Evolutionary conservation across 2,329 filamentous ascomycete species (phyloP).

Genomic region (Pseudonectria foliicola): DNA sequence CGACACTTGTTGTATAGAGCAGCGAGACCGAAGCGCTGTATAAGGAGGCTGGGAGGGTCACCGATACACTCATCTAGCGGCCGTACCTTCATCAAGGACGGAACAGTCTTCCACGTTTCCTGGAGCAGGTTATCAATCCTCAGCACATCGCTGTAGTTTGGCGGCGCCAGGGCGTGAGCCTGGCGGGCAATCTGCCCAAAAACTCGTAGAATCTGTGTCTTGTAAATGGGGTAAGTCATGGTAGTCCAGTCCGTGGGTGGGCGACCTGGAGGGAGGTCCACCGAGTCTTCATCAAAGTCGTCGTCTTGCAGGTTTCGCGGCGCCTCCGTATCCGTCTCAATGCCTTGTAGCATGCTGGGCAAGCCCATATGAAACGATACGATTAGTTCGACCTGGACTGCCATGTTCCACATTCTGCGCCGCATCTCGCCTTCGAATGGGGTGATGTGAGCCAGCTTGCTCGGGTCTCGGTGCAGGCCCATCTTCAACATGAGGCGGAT

Average conservation of each 20-base stretch:
- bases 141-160: slow-evolving; percentile 43
- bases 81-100: slow-evolving; percentile 40
- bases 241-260: slow-evolving; percentile 53
- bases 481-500: slow-evolving; percentile 51
- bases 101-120: slow-evolving; percentile 38
- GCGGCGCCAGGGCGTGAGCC: slow-evolving; percentile 41
- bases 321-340: slow-evolving; percentile 55
- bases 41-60: slow-evolving; percentile 38
- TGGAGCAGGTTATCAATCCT: slow-evolving; percentile 39
- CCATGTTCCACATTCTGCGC: slow-evolving; percentile 46
- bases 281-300: slow-evolving; percentile 52
- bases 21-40: slow-evolving; percentile 47
- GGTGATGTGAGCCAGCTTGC: slow-evolving; percentile 41
- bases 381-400: slow-evolving; percentile 53
- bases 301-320: slow-evolving; percentile 59
- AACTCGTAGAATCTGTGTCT: slow-evolving; percentile 38
- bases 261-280: slow-evolving; percentile 47
- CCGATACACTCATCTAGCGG: slow-evolving; percentile 42
- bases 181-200: slow-evolving; percentile 45
- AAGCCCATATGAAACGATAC: slow-evolving; percentile 62
- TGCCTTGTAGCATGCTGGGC: slow-evolving; percentile 56
- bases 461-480: slow-evolving; percentile 51
- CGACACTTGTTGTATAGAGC: slow-evolving; percentile 48
- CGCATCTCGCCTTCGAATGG: slow-evolving; percentile 49
- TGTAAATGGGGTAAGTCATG: slow-evolving; percentile 48